Base-by-base conservation (phyloP, 169 alveolate species). In the Plasmodium falciparum region DNA sequence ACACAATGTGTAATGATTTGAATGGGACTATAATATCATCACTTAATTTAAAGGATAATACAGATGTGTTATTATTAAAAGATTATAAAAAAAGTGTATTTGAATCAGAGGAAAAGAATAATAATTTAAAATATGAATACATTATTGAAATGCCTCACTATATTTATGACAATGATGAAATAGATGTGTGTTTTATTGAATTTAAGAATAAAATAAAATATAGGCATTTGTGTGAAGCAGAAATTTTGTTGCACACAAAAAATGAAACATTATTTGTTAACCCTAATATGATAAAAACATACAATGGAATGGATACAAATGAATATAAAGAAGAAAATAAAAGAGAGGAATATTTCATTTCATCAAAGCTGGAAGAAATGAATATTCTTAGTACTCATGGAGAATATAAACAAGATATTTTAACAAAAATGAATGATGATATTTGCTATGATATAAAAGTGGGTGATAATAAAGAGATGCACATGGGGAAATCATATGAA, bases 121-220 rank as follows among this genome's bases (percentile, higher is more conserved):
- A 78, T 63, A 17, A 47, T 20, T 66, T 65, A 66, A 65, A 75
- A 9, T 78, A 78, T 26, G 61, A 56, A 39, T 83, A 24, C 20
- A 73, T 71, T 26, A 43, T 70, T 15, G 85, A 71, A 88, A 49
- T 88, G 15, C 86, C 72, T 24, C 5, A 56, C 11, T 9, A 88
- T 76, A 85, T 90, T 78, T 71, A 72, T 69, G 74, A 63, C 47
- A 15, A 61, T 62, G 33, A 85, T 43, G 49, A 73, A 3, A n/a
- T 47, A 22, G 78, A 88, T 66, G 50, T 74, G 39, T 52, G n/a
- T 76, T 88, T 65, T 70, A 67, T 80, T 45, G 74, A 88, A 39
- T 43, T 47, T 26, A 62, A 70, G 73, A 43, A 72, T 29, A 71
- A 88, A 20, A 61, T 47, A 54, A 59, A 78, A 52, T 39, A 74